Percentiles rank a stretch among this genome's conserved stretches.
Conservation (phyloP, 2,329 filamentous ascomycete species). For the Pseudocercospora cruenta region DNA sequence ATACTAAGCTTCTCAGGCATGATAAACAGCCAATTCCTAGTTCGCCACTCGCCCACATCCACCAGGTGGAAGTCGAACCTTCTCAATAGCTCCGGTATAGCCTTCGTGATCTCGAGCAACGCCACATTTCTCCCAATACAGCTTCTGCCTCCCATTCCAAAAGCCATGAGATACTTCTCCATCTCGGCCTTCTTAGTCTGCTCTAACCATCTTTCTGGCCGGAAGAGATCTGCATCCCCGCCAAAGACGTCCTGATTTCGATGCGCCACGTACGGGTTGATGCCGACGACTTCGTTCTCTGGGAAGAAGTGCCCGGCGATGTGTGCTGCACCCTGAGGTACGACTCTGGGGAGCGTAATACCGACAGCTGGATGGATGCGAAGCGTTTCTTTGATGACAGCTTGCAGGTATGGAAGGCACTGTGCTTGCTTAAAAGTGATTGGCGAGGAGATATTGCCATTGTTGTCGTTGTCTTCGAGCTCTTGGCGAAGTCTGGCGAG, state of each 20-base stretch:
- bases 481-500: conserved; percentile 40
- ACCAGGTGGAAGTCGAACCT: not conserved
- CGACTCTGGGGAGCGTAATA: conserved; percentile 43
- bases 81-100: conserved; percentile 4
- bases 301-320: conserved; percentile 42
- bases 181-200: conserved; percentile 41
- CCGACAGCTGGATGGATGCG: conserved; percentile 50
- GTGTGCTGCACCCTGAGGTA: conserved; percentile 41
- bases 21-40: not conserved
- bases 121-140: conserved; percentile 14
- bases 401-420: conserved; percentile 47
- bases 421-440: conserved; percentile 37
- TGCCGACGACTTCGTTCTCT: conserved; percentile 33
- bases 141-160: conserved; percentile 10
- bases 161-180: conserved; percentile 48
- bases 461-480: conserved; percentile 32
- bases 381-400: conserved; percentile 49
- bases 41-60: not conserved
- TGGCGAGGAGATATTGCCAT: conserved; percentile 34
- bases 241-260: conserved; percentile 36
- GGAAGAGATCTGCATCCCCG: conserved; percentile 38
- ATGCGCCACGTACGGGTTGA: conserved; percentile 41
- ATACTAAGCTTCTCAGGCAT: not conserved
- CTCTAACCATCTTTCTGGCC: conserved; percentile 42
- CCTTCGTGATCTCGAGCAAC: conserved; percentile 14